phyloP scores from a whole-genome alignment of 306 rosid species.

The Spatholobus suberectus region DNA sequence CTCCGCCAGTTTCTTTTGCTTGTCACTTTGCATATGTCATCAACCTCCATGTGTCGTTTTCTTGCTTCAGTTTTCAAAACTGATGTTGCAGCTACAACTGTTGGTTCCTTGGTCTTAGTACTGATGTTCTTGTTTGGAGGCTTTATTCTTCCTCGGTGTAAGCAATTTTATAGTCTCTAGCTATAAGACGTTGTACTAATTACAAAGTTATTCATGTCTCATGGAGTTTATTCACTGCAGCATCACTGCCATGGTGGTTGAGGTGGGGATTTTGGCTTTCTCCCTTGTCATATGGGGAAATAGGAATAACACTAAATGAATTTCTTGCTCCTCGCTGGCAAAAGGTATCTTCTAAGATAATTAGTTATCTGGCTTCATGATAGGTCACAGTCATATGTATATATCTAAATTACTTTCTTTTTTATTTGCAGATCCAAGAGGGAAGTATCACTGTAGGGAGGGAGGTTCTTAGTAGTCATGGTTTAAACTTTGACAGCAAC shows the following conservation, averaged over 20 bases:
- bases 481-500: conserved; percentile 53
- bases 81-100: conserved; percentile 59
- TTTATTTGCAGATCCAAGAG: conserved; percentile 46
- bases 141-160: conserved; percentile 65
- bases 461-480: conserved; percentile 52
- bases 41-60: conserved; percentile 66
- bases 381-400: background rate
- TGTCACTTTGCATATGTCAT: conserved; percentile 56
- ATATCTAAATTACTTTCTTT: background rate
- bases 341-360: conserved; percentile 49
- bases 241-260: conserved; percentile 64
- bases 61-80: conserved; percentile 62
- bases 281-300: conserved; percentile 67
- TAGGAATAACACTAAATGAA: conserved; percentile 63
- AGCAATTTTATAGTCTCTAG: conserved; percentile 26
- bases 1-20: conserved; percentile 59
- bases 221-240: conserved; percentile 52
- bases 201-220: conserved; percentile 27
- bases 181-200: background rate
- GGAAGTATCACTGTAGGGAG: conserved; percentile 56
- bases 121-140: conserved; percentile 67
- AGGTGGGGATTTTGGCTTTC: conserved; percentile 73
- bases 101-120: conserved; percentile 52
- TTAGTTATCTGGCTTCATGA: background rate
- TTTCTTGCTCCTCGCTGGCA: conserved; percentile 73